A percentile compares a stretch with the other conserved stretches of the same genome.
phyloP scores from a whole-genome alignment of 75 land plant genomes.

The Picea glauca region DNA sequence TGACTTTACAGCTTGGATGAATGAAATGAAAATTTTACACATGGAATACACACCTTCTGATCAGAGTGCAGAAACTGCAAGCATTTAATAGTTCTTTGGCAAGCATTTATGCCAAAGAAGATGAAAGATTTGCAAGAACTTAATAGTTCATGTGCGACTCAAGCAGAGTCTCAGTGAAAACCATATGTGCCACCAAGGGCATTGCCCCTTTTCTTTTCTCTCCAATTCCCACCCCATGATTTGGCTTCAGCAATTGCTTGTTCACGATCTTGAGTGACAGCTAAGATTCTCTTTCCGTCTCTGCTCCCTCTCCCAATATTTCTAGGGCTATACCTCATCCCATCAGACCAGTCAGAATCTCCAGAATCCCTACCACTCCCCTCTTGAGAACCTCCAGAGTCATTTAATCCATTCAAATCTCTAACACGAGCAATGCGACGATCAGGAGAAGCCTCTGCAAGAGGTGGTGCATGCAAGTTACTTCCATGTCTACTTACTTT shows the following conservation, averaged over 20 bases:
- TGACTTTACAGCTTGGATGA: too few relatives aligned
- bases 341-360: constrained; percentile 39
- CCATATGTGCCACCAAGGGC: too few relatives aligned
- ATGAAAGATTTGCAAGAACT: too few relatives aligned
- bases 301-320: constrained; percentile 32
- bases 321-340: constrained; percentile 42
- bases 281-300: constrained; percentile 18
- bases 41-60: too few relatives aligned
- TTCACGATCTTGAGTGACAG: constrained; percentile 34
- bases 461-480: constrained; percentile 7
- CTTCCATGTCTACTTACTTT: constrained; percentile 11
- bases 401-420: constrained; percentile 11
- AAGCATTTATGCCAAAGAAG: too few relatives aligned
- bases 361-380: constrained; percentile 54
- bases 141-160: too few relatives aligned
- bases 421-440: constrained; percentile 17
- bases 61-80: too few relatives aligned
- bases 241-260: constrained; percentile 80
- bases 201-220: constrained; percentile 44
- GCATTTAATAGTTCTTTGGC: too few relatives aligned
- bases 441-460: constrained; percentile 25
- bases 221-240: constrained; percentile 84
- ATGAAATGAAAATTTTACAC: too few relatives aligned
- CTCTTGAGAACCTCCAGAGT: constrained; percentile 33
- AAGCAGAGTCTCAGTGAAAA: too few relatives aligned